Percentiles rank a stretch among this genome's conserved stretches.
phyloP scores from a whole-genome alignment of 2,329 filamentous ascomycete genomes.

The Aspergillus sp. region DNA sequence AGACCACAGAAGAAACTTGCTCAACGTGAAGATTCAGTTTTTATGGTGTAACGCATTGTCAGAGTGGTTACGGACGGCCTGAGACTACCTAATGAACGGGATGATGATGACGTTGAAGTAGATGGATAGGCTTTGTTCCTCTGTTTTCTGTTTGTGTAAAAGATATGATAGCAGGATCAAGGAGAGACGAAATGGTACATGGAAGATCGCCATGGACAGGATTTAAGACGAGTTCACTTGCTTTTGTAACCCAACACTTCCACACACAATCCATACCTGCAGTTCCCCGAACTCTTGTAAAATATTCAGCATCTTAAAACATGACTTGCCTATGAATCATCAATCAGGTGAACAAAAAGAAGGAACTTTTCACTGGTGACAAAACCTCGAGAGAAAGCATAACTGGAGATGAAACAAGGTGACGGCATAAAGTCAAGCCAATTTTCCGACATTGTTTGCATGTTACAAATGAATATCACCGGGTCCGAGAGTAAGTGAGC shows the following conservation, averaged over 20 bases:
- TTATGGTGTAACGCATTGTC: too few species aligned
- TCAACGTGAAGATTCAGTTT: not conserved
- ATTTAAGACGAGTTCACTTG: conserved; percentile 3
- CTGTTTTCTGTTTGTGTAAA: not conserved
- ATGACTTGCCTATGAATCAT: conserved; percentile 6
- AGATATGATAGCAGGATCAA: conserved; percentile 3
- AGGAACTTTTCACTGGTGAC: not conserved
- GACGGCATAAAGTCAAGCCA: not conserved
- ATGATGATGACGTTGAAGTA: too few species aligned
- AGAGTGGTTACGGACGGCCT: too few species aligned
- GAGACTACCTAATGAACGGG: too few species aligned
- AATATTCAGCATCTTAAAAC: conserved; percentile 19
- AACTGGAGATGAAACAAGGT: not conserved
- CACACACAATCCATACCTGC: conserved; percentile 16
- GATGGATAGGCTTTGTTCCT: too few species aligned
- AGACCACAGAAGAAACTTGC: not conserved
- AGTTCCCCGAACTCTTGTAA: conserved; percentile 14
- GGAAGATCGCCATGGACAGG: conserved; percentile 2
- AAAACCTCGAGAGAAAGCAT: not conserved
- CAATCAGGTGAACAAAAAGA: not conserved
- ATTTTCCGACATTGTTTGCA: not conserved
- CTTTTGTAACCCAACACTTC: conserved; percentile 18
- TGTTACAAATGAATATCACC: too few species aligned
- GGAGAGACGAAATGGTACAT: conserved; percentile 9
- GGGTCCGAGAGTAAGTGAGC: too few species aligned